Evolutionary conservation across 1,284 basidiomycete species (phyloP).

Genomic region (Pyrrhoderma noxium): DNA sequence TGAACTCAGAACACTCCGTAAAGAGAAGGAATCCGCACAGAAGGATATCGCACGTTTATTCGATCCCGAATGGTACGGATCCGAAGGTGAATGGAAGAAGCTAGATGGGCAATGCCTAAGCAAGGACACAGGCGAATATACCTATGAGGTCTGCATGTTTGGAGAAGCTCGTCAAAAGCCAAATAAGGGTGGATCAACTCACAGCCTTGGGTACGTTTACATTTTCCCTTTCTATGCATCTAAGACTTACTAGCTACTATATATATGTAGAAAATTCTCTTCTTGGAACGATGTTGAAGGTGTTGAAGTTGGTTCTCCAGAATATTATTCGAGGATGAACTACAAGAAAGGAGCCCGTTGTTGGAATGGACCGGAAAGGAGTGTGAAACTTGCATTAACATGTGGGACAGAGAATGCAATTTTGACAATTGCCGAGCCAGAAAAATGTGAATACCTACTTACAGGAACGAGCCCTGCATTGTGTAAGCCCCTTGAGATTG

Average conservation of each 20-base stretch:
- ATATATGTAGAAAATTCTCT: conserved; percentile 54
- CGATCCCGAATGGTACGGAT: conserved; percentile 63
- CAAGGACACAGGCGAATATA: conserved; percentile 87
- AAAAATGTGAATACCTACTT: conserved; percentile 96
- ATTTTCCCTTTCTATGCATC: not conserved
- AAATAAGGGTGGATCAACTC: conserved; percentile 70
- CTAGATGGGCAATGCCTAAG: conserved; percentile 78
- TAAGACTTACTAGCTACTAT: not conserved
- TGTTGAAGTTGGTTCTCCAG: conserved; percentile 51
- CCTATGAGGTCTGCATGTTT: conserved; percentile 95
- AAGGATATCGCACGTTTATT: conserved; percentile 58
- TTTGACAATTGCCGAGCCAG: conserved; percentile 79
- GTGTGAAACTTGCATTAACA: conserved; percentile 69
- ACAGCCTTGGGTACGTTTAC: conserved; percentile 74
- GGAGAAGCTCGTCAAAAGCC: conserved; percentile 84
- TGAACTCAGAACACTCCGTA: conserved; percentile 37
- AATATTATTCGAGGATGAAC: conserved; percentile 74
- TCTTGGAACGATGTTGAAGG: conserved; percentile 64
- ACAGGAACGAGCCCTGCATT: conserved; percentile 85
- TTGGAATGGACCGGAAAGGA: conserved; percentile 95
- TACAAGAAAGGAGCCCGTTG: conserved; percentile 84
- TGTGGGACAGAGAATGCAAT: conserved; percentile 87
- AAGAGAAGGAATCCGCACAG: conserved; percentile 43
- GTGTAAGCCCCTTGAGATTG: conserved; percentile 60
- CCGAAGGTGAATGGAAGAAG: conserved; percentile 92